Conservation (phyloP, 768 basidiomycete genomes). For the Pisolithus orientalis region DNA sequence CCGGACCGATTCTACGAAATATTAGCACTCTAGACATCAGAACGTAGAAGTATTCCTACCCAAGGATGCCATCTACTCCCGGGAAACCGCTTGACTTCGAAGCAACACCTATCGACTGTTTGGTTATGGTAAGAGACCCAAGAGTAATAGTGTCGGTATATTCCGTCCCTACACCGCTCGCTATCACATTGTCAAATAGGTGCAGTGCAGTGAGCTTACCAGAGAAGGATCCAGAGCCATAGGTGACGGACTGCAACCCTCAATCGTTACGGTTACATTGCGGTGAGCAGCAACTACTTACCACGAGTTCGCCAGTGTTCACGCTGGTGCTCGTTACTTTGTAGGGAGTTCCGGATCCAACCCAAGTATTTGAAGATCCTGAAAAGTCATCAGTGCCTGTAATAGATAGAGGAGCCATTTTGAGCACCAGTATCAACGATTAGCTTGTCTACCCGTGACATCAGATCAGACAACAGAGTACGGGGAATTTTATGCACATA, state of each 20-base stretch:
- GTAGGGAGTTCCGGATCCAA: slow-evolving; percentile 47
- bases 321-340: slow-evolving; percentile 42
- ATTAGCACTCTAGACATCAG: neutral
- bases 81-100: neutral
- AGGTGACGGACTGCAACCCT: slow-evolving; percentile 39
- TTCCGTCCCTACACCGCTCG: slow-evolving; percentile 23
- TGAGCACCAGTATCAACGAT: slow-evolving; percentile 52
- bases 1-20: slow-evolving; percentile 27
- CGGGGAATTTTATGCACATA: slow-evolving; percentile 17
- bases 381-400: neutral
- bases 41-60: too few species aligned
- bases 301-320: slow-evolving; percentile 42
- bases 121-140: slow-evolving; percentile 7
- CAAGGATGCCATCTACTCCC: too few species aligned
- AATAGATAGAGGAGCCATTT: too few species aligned
- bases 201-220: slow-evolving; percentile 26
- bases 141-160: slow-evolving; percentile 12
- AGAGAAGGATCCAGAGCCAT: slow-evolving; percentile 57
- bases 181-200: neutral
- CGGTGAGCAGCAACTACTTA: slow-evolving; percentile 21
- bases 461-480: neutral
- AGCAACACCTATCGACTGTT: slow-evolving; percentile 32
- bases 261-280: neutral
- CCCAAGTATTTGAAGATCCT: slow-evolving; percentile 63
- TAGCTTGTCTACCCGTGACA: slow-evolving; percentile 32